Percentiles rank a stretch among this genome's conserved stretches.
phyloP scores from a whole-genome alignment of 2,329 filamentous ascomycete genomes.

The Beauveria sp. region DNA sequence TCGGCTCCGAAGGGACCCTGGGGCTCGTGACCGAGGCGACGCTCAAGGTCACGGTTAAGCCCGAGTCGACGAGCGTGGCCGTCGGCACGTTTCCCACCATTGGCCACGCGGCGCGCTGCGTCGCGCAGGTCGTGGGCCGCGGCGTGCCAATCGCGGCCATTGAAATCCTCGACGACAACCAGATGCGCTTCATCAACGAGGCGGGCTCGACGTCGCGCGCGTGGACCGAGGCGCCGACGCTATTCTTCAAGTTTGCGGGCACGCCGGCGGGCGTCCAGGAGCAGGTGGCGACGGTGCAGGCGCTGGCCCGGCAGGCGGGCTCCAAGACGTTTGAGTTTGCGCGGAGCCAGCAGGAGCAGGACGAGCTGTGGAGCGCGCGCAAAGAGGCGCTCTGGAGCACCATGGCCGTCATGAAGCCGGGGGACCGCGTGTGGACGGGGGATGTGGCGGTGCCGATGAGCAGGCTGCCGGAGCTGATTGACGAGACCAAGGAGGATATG shows the following conservation, averaged over 20 bases:
- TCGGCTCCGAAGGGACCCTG: slow-evolving; percentile 86
- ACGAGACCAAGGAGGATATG: slow-evolving; percentile 53
- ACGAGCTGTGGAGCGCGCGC: slow-evolving; percentile 73
- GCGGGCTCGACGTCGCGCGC: slow-evolving; percentile 56
- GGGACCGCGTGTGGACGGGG: slow-evolving; percentile 76
- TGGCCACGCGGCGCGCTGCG: slow-evolving; percentile 68
- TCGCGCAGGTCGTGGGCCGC: slow-evolving; percentile 68
- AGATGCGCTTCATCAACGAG: slow-evolving; percentile 66
- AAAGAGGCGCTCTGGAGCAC: slow-evolving; percentile 81
- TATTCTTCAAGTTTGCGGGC: slow-evolving; percentile 80
- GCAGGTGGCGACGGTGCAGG: slow-evolving; percentile 61
- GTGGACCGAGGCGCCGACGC: slow-evolving; percentile 67
- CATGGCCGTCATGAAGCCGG: slow-evolving; percentile 56
- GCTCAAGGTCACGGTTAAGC: slow-evolving; percentile 76
- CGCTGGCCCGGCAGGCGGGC: slow-evolving; percentile 52
- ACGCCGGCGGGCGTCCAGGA: slow-evolving; percentile 67
- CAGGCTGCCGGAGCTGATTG: slow-evolving; percentile 64
- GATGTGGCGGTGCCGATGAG: slow-evolving; percentile 81
- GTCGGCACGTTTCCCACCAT: slow-evolving; percentile 55
- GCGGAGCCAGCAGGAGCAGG: slow-evolving; percentile 57
- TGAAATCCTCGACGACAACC: slow-evolving; percentile 85
- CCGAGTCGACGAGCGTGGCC: slow-evolving; percentile 72
- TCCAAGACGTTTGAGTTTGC: slow-evolving; percentile 74
- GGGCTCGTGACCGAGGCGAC: slow-evolving; percentile 88
- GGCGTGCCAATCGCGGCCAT: slow-evolving; percentile 85